Conservation (phyloP, 139 green algal species). For the Mesotaenium endlicherianum region DNA sequence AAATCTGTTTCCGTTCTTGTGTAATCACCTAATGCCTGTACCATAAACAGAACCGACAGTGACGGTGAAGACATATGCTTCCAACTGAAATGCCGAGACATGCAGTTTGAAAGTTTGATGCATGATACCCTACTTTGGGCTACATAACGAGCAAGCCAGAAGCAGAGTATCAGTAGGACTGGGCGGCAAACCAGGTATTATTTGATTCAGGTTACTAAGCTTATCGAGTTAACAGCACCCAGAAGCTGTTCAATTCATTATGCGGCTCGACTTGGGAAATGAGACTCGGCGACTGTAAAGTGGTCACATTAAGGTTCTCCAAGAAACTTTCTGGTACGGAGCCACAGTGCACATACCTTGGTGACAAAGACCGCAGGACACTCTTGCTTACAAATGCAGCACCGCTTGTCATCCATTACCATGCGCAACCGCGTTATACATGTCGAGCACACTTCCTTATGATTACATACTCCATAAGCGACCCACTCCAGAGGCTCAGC, state of each 20-base stretch:
- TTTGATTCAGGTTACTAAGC: too few species aligned
- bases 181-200: too few species aligned
- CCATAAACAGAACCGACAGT: neutral
- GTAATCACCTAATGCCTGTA: slow-evolving; percentile 48
- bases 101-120: too few species aligned
- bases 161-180: too few species aligned
- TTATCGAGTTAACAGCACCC: too few species aligned
- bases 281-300: neutral
- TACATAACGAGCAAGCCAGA: too few species aligned
- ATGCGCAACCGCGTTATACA: slow-evolving; percentile 78
- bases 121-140: too few species aligned
- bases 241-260: too few species aligned
- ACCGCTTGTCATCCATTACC: slow-evolving; percentile 79
- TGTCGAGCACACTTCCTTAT: slow-evolving; percentile 82
- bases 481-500: slow-evolving; percentile 80
- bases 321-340: neutral
- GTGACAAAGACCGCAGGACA: slow-evolving; percentile 45
- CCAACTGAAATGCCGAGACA: too few species aligned
- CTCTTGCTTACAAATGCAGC: slow-evolving; percentile 73
- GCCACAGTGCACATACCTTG: slow-evolving; percentile 31
- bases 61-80: neutral
- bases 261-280: too few species aligned
- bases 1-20: slow-evolving; percentile 30
- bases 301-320: neutral
- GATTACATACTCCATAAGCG: slow-evolving; percentile 76